Base-by-base conservation (phyloP, 1,284 basidiomycete species). In the Cystobasidium slooffiae region DNA sequence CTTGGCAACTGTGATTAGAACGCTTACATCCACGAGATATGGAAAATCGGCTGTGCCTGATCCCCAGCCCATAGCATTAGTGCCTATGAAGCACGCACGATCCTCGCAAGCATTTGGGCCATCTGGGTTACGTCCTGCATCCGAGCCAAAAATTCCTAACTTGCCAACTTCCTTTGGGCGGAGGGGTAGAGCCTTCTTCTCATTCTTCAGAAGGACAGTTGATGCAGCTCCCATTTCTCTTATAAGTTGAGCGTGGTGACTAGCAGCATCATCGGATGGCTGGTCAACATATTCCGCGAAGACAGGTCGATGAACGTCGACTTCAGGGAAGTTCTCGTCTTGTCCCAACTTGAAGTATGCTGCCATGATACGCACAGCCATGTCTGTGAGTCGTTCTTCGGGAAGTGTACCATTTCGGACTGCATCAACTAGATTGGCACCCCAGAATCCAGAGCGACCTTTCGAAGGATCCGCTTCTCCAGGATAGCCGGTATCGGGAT, bases 121-220 rank as follows among this genome's bases (percentile, higher is more conserved):
- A 39, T 59, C 68, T 0, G 14, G 37, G 0, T 44, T 49, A 16
- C 66, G 68, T 0, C 51, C 51, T 1, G 75, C 76, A 53, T 78
- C 76, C 24, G 64, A 76, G 1, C 89, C 90, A 68, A 90, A 85
- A 24, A 91, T 82, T 0, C 84, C 88, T 64, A 91, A 85, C 5
- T 83, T 84, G 76, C 83, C 83, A 0, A 86, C 86, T 24, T 53
- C 18, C 14, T 70, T 39, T 12, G 82, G 82, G 0, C 83, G 84
- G n/a, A 94, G 83, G 1, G 91, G 91, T 0, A 93, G 83, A 1
- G 84, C 82, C 3, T 82, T 81, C 52, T 85, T 84, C 1, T 79
- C 80, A 81, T 93, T 93, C 84, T 92, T 92, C 64, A 93, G 84
- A 31, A 94, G 83, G 7, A 92, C 88, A 1, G 88, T 89, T 0